phyloP scores from a whole-genome alignment of 371 early-diverging fungal genomes.

The Mucor piriformis region DNA sequence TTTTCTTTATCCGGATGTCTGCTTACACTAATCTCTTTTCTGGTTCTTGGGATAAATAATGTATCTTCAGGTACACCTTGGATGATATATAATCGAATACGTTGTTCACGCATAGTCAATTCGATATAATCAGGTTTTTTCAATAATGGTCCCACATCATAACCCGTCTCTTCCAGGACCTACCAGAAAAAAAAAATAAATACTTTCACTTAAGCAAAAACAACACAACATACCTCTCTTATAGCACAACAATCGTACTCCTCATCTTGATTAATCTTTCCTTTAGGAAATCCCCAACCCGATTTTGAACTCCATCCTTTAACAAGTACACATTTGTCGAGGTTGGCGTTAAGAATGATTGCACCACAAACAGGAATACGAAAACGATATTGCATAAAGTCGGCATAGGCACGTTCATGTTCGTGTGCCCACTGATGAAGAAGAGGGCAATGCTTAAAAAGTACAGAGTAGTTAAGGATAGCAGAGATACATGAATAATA shows the following conservation, averaged over 20 bases:
- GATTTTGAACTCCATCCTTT: constrained; percentile 88
- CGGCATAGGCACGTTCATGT: constrained; percentile 84
- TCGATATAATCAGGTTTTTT: constrained; percentile 80
- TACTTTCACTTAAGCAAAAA: background rate
- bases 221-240: constrained; percentile 70
- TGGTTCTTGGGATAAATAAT: constrained; percentile 84
- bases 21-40: constrained; percentile 94
- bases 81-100: constrained; percentile 90
- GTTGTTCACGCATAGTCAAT: constrained; percentile 82
- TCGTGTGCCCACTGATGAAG: constrained; percentile 86
- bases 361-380: constrained; percentile 99
- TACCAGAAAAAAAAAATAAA: constrained; percentile 21
- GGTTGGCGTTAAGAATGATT: constrained; percentile 87
- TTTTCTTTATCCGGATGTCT: background rate
- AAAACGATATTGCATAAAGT: constrained; percentile 96
- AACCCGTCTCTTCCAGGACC: constrained; percentile 98
- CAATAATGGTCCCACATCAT: constrained; percentile 81
- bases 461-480: constrained; percentile 25
- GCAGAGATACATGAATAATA: background rate
- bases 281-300: constrained; percentile 98
- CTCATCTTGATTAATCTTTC: constrained; percentile 99
- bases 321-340: constrained; percentile 90
- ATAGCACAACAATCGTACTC: constrained; percentile 90
- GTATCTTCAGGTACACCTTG: constrained; percentile 89
- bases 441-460: constrained; percentile 89